Percentiles rank a stretch among this genome's conserved stretches.
phyloP scores from a whole-genome alignment of 352 stramenopile genomes.

The Aphanomyces invadans region DNA sequence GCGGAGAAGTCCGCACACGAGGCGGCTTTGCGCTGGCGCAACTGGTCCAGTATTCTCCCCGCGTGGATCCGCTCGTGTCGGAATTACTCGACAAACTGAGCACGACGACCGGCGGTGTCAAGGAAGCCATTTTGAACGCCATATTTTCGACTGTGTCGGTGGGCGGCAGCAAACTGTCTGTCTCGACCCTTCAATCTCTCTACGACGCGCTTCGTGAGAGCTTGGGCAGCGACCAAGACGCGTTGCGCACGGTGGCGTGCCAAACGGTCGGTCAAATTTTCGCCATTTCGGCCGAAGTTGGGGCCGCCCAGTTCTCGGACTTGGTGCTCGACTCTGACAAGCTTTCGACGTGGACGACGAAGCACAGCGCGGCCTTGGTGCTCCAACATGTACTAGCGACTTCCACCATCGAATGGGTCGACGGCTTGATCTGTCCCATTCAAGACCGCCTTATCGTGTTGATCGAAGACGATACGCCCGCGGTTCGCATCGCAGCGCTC shows the following conservation, averaged over 20 bases:
- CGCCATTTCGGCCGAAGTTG: constrained; percentile 26
- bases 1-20: constrained; percentile 84
- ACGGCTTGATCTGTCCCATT: neutral
- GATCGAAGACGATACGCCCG: constrained; percentile 53
- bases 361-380: constrained; percentile 56
- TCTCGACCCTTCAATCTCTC: constrained; percentile 36
- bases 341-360: constrained; percentile 34
- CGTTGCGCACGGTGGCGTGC: constrained; percentile 47
- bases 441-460: constrained; percentile 32
- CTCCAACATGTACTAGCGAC: constrained; percentile 29
- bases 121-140: constrained; percentile 69
- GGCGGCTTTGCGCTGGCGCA: constrained; percentile 89
- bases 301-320: constrained; percentile 30
- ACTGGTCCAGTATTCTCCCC: constrained; percentile 90
- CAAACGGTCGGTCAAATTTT: constrained; percentile 40
- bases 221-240: constrained; percentile 56
- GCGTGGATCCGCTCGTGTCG: constrained; percentile 93
- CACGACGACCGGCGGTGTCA: constrained; percentile 56
- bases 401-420: constrained; percentile 29
- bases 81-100: constrained; percentile 87
- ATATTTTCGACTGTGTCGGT: constrained; percentile 51
- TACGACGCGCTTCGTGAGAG: constrained; percentile 61
- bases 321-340: constrained; percentile 10
- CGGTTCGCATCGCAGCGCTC: constrained; percentile 48
- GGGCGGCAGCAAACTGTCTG: constrained; percentile 67